phyloP scores from a whole-genome alignment of 371 early-diverging fungal genomes.

The Apophysomyces elegans region DNA sequence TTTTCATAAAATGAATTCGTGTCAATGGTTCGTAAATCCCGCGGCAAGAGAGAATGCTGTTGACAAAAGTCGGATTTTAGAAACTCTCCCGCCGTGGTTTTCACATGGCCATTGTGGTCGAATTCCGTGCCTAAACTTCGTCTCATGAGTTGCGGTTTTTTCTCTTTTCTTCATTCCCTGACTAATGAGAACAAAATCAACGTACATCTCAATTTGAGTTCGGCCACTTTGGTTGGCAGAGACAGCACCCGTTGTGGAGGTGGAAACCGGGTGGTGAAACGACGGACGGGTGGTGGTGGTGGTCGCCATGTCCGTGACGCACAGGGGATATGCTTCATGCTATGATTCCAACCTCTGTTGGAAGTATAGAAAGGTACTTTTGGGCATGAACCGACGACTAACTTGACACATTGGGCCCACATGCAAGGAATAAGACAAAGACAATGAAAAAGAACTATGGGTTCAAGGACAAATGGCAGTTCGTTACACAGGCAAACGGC shows the following conservation, averaged over 20 bases:
- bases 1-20: conserved; percentile 77
- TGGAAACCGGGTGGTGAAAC: neutral
- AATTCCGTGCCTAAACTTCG: conserved; percentile 68
- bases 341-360: neutral
- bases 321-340: too few species aligned
- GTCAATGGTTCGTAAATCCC: conserved; percentile 84
- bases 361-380: neutral
- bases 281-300: neutral
- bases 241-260: conserved; percentile 2
- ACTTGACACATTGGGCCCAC: conserved; percentile 5
- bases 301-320: too few species aligned
- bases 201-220: conserved; percentile 38
- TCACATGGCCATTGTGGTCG: conserved; percentile 71
- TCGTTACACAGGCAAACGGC: neutral
- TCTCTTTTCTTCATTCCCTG: too few species aligned
- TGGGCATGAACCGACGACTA: neutral
- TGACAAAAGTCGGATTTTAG: conserved; percentile 77
- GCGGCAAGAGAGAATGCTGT: conserved; percentile 74
- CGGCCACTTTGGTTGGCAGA: conserved; percentile 32
- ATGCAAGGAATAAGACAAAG: neutral
- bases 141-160: neutral
- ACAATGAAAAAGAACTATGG: neutral
- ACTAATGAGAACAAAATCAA: neutral
- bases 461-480: neutral
- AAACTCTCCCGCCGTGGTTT: conserved; percentile 77